Conservation (phyloP, 2,329 filamentous ascomycete species). For the Cladophialophora chaetospira region DNA sequence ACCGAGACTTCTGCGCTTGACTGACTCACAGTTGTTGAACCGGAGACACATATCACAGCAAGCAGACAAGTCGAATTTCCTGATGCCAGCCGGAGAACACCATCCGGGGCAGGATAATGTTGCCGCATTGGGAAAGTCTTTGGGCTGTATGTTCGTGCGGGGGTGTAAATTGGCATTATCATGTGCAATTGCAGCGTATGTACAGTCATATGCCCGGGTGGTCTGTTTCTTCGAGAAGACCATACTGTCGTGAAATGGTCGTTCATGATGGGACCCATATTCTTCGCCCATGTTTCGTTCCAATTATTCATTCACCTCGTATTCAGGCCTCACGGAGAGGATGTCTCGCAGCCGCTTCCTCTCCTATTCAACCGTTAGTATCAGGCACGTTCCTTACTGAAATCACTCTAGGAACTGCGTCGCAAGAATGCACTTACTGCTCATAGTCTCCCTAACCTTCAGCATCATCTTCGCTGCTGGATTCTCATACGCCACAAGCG, state of each 20-base stretch:
- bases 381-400: background rate
- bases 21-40: too few species aligned
- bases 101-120: too few species aligned
- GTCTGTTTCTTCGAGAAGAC: background rate
- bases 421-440: constrained; percentile 13
- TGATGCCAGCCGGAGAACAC: too few species aligned
- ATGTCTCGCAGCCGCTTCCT: constrained; percentile 13
- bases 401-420: background rate
- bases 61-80: too few species aligned
- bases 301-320: background rate
- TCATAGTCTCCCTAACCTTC: constrained; percentile 18
- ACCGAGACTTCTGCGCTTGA: too few species aligned
- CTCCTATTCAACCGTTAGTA: constrained; percentile 9
- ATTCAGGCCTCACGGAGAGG: constrained; percentile 17
- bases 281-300: background rate
- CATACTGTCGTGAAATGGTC: background rate
- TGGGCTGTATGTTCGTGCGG: too few species aligned
- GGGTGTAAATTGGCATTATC: background rate
- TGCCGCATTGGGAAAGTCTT: too few species aligned
- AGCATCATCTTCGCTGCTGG: constrained; percentile 15
- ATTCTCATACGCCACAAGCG: constrained; percentile 19
- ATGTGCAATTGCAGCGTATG: background rate
- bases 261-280: background rate
- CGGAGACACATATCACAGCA: too few species aligned
- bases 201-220: background rate